Conservation (phyloP, 805 yeast species). For the Metschnikowia peoriensis region DNA sequence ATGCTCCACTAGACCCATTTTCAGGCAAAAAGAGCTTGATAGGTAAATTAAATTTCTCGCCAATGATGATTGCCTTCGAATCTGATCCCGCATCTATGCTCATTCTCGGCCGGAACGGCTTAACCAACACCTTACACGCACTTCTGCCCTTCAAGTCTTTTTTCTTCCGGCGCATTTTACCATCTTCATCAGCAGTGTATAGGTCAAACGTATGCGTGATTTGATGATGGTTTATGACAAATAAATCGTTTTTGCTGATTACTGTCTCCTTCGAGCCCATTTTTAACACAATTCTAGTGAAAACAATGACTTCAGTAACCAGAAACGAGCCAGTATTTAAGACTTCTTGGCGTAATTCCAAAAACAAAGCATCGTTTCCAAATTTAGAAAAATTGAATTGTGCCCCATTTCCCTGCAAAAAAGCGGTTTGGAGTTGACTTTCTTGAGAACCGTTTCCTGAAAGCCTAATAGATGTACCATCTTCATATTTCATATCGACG, state of each 20-base stretch:
- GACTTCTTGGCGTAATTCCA: conserved; percentile 23
- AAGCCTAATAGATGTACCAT: not conserved
- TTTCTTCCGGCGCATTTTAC: not conserved
- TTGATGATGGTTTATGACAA: not conserved
- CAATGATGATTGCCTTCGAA: conserved; percentile 22
- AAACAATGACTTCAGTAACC: conserved; percentile 18
- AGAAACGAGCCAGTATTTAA: conserved; percentile 24
- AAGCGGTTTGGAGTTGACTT: conserved; percentile 2
- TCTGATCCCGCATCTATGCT: conserved; percentile 11
- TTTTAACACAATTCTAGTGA: conserved; percentile 9
- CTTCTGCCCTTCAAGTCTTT: conserved; percentile 10
- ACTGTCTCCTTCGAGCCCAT: not conserved
- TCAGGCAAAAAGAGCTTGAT: conserved; percentile 21
- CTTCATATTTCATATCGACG: conserved; percentile 2
- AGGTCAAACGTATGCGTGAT: conserved; percentile 6
- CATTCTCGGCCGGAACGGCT: conserved; percentile 28
- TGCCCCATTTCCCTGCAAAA: not conserved
- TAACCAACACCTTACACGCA: conserved; percentile 8
- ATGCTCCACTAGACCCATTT: conserved; percentile 15
- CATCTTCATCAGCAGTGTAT: not conserved
- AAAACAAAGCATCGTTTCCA: conserved; percentile 8
- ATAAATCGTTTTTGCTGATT: conserved; percentile 4
- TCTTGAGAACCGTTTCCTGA: conserved; percentile 5
- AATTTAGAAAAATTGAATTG: conserved; percentile 6
- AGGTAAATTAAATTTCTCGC: conserved; percentile 29